Evolutionary conservation across 2,329 filamentous ascomycete genomes (phyloP), one percentile per base, ranked within the genome.

Genomic region (Monosporascus cannonballus): DNA sequence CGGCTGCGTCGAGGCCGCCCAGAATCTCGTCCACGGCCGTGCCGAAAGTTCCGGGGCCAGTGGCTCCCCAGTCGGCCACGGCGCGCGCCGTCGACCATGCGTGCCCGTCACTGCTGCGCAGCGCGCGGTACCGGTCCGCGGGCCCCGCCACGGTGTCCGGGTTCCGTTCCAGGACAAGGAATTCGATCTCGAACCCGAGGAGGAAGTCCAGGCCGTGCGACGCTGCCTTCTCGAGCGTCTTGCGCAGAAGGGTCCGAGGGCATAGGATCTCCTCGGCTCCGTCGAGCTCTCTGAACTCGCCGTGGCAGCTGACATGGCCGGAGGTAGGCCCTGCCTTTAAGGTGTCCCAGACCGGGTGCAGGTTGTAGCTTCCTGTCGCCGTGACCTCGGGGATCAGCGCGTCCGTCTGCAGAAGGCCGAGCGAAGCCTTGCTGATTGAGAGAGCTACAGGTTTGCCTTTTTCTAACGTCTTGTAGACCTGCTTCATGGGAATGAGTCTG

Each of bases 101-200:
- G 61, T 93, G 88, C 1, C 83, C 84, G 46, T 77, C 75, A 7
- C 78, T 79, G n/a, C 77, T 79, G n/a, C 77, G 65, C 0, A 86
- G 74, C 1, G 69, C 63, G 7, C 70, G 68, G 41, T 70, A 73
- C 4, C 69, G 67, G 2, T 64, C 57, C 2, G 20, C 14, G 20
- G 20, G 39, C 9, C 64, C 58, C 1, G 58, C 55, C 5, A 57
- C 58, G 17, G 67, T 57, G 25, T 68, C 60, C 7, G 63, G 60
- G 36, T 69, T 62, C 20, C 76, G 76, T 41, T 77, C 76, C 58
- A 93, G 73, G 57, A 95, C 84, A 1, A 89, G 77, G 9, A 94
- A 81, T 68, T 95, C 90, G 41, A 95, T 83, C 67, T 96, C 90
- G 59, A 94, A 95, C 0, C 90, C 90, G 17, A 90, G 69, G 0